A percentile compares a stretch with the other conserved stretches of the same genome.
phyloP scores from a whole-genome alignment of 441 rosid species.

The Metrosideros polymorpha region DNA sequence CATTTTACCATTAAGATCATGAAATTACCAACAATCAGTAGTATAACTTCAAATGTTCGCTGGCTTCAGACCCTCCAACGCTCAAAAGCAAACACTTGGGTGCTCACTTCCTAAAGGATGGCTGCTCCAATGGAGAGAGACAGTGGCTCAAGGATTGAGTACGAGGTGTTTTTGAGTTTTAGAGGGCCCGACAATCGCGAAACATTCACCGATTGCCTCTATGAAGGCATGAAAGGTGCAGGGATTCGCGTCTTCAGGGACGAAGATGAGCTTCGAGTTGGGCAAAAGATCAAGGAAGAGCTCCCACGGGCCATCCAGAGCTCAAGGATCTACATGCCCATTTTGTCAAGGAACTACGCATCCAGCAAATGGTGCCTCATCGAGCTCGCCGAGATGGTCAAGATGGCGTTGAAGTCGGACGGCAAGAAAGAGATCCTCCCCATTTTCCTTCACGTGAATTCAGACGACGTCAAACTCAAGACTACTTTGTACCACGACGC shows the following conservation, averaged over 20 bases:
- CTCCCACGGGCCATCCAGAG: neutral
- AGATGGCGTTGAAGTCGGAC: neutral
- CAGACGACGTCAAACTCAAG: neutral
- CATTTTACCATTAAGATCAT: neutral
- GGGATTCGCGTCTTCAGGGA: neutral
- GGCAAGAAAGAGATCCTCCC: neutral
- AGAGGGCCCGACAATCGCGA: neutral
- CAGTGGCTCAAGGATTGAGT: neutral
- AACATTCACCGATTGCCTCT: neutral
- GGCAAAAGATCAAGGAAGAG: neutral
- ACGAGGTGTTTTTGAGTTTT: neutral
- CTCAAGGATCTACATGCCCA: neutral
- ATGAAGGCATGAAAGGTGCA: neutral
- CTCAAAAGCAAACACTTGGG: neutral
- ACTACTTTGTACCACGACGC: neutral
- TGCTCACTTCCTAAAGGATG: neutral
- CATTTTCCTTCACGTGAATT: neutral
- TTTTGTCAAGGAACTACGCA: neutral
- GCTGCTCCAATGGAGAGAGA: neutral
- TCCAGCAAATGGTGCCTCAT: neutral
- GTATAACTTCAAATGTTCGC: neutral
- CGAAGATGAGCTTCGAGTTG: neutral
- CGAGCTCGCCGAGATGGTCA: neutral
- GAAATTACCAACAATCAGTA: neutral
- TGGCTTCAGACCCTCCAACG: neutral